phyloP scores from a whole-genome alignment of 352 stramenopile species.

The Thalassiosira mediterranea region DNA sequence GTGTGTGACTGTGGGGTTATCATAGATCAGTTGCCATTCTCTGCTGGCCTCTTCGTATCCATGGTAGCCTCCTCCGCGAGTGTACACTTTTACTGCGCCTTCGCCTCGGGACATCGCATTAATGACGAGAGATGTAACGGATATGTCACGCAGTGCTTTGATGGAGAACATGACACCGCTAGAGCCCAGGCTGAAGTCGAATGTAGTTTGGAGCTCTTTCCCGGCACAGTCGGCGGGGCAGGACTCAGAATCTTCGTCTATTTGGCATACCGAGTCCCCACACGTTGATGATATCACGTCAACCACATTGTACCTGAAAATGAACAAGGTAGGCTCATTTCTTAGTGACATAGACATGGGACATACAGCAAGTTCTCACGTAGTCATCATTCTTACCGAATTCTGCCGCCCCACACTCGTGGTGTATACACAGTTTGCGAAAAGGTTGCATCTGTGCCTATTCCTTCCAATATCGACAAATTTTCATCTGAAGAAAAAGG shows the following conservation, averaged over 20 bases:
- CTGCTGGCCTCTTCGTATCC: not conserved
- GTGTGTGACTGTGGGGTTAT: constrained; percentile 26
- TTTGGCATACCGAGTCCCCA: constrained; percentile 22
- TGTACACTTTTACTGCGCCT: constrained; percentile 29
- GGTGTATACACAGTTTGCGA: constrained; percentile 1
- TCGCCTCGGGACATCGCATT: constrained; percentile 28
- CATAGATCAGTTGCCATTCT: constrained; percentile 15
- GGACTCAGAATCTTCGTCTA: constrained; percentile 7
- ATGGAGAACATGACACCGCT: constrained; percentile 39
- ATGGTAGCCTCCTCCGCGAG: constrained; percentile 5
- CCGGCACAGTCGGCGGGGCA: constrained; percentile 36
- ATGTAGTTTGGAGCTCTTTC: constrained; percentile 32
- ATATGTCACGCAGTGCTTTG: constrained; percentile 25
- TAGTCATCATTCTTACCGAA: constrained; percentile 35
- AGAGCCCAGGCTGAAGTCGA: constrained; percentile 36
- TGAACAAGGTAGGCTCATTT: too few relatives aligned
- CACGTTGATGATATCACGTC: constrained; percentile 9
- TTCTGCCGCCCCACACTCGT: constrained; percentile 24
- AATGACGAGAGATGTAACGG: constrained; percentile 30
- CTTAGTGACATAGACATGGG: too few relatives aligned
- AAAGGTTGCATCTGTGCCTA: constrained; percentile 20
- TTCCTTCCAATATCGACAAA: constrained; percentile 35
- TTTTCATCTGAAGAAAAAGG: constrained; percentile 14
- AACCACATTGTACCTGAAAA: not conserved
- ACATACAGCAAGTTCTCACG: too few relatives aligned